Conservation (phyloP, 129 eudicot genomes). For the Flaveria robusta region DNA sequence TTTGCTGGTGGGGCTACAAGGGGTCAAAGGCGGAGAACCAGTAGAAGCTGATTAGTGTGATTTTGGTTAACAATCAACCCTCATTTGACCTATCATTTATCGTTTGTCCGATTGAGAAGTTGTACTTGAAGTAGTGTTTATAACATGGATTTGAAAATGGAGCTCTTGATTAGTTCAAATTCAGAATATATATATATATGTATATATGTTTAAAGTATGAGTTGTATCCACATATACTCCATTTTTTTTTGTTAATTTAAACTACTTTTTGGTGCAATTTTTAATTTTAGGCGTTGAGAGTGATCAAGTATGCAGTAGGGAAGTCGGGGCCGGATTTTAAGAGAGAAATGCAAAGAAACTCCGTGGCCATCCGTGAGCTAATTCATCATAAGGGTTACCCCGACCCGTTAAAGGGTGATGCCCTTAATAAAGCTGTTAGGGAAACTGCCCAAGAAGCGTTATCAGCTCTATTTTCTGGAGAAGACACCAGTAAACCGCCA, state of each 20-base stretch:
- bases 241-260: background rate
- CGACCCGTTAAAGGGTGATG: conserved; percentile 89
- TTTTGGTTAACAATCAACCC: background rate
- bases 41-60: background rate
- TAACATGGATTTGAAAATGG: background rate
- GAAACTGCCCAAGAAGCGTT: conserved; percentile 93
- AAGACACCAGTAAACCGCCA: conserved; percentile 68
- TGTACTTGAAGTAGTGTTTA: background rate
- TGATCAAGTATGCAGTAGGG: conserved; percentile 90
- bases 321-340: conserved; percentile 94
- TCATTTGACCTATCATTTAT: background rate
- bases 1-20: too few relatives aligned
- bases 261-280: conserved; percentile 1
- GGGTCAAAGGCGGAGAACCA: too few relatives aligned
- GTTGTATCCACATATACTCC: background rate
- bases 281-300: conserved; percentile 68
- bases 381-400: conserved; percentile 85
- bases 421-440: conserved; percentile 84
- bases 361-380: conserved; percentile 82
- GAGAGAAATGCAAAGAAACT: conserved; percentile 94
- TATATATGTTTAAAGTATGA: background rate
- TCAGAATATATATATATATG: background rate
- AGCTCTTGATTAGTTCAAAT: background rate
- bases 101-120: background rate
- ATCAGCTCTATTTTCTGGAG: conserved; percentile 80